A percentile compares a stretch with the other conserved stretches of the same genome.
phyloP scores from a whole-genome alignment of 495 filamentous ascomycete species.

The Hyaloscypha variabilis region DNA sequence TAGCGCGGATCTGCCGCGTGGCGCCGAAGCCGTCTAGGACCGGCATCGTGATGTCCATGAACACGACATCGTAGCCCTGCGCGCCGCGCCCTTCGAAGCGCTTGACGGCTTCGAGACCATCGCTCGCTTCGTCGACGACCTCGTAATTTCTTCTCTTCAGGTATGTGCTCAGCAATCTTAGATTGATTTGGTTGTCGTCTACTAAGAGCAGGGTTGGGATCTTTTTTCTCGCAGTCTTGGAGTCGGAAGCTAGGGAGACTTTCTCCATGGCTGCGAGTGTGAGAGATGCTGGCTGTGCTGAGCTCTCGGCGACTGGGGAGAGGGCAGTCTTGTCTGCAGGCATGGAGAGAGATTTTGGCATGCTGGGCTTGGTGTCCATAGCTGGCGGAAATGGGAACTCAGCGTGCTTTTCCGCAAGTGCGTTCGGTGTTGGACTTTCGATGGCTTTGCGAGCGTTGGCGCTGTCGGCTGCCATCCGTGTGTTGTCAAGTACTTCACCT shows the following conservation, averaged over 20 bases:
- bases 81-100: constrained; percentile 14
- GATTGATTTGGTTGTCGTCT: constrained; percentile 77
- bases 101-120: constrained; percentile 31
- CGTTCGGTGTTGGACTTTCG: constrained; percentile 30
- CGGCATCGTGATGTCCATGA: constrained; percentile 69
- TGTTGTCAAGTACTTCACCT: constrained; percentile 31
- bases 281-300: background rate
- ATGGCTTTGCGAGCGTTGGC: constrained; percentile 33
- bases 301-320: background rate
- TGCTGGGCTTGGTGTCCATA: background rate
- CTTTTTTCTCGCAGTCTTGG: constrained; percentile 1
- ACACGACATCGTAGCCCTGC: constrained; percentile 31
- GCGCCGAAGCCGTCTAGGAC: constrained; percentile 69
- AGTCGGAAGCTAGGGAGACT: background rate
- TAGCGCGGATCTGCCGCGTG: constrained; percentile 60
- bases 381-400: constrained; percentile 31
- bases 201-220: constrained; percentile 58
- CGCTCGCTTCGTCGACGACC: constrained; percentile 26
- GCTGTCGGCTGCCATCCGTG: constrained; percentile 32
- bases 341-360: background rate
- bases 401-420: constrained; percentile 18
- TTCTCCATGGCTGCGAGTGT: background rate
- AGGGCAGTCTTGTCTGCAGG: background rate
- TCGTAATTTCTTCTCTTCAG: constrained; percentile 42
- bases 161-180: constrained; percentile 64